Base-by-base conservation (phyloP, 306 rosid species). In the Echinosophora koreensis region DNA sequence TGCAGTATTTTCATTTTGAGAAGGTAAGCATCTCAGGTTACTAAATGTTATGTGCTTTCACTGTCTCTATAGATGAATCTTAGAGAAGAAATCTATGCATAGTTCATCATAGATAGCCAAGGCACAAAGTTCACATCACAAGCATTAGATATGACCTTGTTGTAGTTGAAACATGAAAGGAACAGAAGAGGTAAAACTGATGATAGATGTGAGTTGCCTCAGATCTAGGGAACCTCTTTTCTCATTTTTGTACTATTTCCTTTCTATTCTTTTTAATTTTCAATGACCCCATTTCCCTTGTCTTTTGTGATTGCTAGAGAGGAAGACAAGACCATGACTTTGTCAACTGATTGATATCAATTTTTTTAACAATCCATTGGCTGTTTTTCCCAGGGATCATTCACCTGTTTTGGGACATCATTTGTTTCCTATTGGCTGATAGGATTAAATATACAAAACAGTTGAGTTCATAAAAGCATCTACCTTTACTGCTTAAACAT, bases 221-320 rank as follows among this genome's bases (percentile, higher is more conserved):
- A 84, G 89, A 88, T 87, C 77, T 71, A 81, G 88, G 90, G 69
- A 87, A 88, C 85, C 39, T 9, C 30, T 56, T 32, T 28, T 15
- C 58, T 60, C 60, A 17, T 66, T 62, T 77, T 46, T 72, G 56
- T 57, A 12, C 54, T 52, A 13, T 77, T 77, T 70, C 60, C 34
- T 18, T 32, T 1, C 17, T 62, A 6, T 58, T 51, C 35, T 49
- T 52, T 34, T 62, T 73, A 76, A 57, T 78, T 84, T 78, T 68
- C 77, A 47, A 3, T 67, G 72, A 64, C 76, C 70, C 67, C 71
- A 78, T 66, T 88, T 69, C 14, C 14, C 61, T 74, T 76, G 83
- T 76, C 73, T 66, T 67, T 68, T 68, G 42, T 28, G 65, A 71
- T 27, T 71, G 57, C 8, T 27, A 71, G 78, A 83, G 76, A 37